A percentile compares a stretch with the other conserved stretches of the same genome.
Evolutionary conservation across 2,329 filamentous ascomycete genomes (phyloP).

Genomic region (Hypoxylon sp.): DNA sequence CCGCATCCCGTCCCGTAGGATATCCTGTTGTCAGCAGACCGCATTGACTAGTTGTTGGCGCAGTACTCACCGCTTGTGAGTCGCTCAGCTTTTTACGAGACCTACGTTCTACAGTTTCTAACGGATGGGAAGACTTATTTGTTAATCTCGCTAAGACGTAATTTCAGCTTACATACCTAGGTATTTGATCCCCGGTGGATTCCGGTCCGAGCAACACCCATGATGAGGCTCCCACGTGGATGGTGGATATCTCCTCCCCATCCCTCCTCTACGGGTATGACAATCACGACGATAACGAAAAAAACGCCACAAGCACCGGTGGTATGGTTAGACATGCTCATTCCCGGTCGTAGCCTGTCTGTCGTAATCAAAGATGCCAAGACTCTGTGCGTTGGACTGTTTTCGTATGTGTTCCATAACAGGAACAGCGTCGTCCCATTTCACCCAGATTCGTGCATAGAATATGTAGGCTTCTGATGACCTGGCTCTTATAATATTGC

Average conservation of each 20-base stretch:
- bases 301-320: constrained; percentile 21
- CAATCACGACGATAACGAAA: constrained; percentile 18
- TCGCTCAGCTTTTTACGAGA: constrained; percentile 18
- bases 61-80: constrained; percentile 14
- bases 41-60: constrained; percentile 19
- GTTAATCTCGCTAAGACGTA: constrained; percentile 26
- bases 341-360: constrained; percentile 64
- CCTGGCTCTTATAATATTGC: constrained; percentile 31
- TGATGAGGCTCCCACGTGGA: constrained; percentile 37
- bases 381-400: constrained; percentile 59
- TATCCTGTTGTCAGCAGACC: constrained; percentile 19
- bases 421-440: constrained; percentile 45
- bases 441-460: neutral
- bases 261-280: constrained; percentile 35
- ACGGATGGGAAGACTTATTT: constrained; percentile 15
- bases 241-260: constrained; percentile 29
- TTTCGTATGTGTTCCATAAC: constrained; percentile 50
- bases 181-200: neutral
- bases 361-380: constrained; percentile 58
- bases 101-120: constrained; percentile 25
- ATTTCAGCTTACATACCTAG: constrained; percentile 22
- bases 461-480: neutral
- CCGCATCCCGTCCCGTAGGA: constrained; percentile 15
- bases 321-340: constrained; percentile 57
- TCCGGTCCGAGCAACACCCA: constrained; percentile 15